These are phyloP conservation scores for Sarcodon aspratus DNA, from an alignment of 768 basidiomycete species.

Conservation along the genomic window DNA sequence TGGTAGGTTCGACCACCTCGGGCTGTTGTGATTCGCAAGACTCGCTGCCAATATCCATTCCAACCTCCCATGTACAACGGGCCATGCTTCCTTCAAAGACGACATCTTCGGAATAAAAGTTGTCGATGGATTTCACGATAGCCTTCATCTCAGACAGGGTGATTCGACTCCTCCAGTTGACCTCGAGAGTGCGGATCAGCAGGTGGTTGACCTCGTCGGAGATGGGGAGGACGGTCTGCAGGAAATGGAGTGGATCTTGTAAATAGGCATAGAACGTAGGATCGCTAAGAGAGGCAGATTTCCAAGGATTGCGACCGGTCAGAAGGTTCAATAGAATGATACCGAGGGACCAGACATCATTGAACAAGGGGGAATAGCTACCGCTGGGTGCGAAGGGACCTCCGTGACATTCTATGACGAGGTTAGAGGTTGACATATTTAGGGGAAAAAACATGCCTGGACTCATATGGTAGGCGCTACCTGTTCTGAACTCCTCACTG, in stretches of 20 bases:
- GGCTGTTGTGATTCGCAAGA: background rate
- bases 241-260: slow-evolving; percentile 63
- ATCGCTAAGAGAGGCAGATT: slow-evolving; percentile 72
- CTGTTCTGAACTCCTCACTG: slow-evolving; percentile 86
- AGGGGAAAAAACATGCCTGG: slow-evolving; percentile 48
- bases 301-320: slow-evolving; percentile 95
- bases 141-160: slow-evolving; percentile 36
- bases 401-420: slow-evolving; percentile 71
- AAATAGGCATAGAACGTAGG: slow-evolving; percentile 86
- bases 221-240: slow-evolving; percentile 41
- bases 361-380: slow-evolving; percentile 75
- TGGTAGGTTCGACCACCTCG: background rate
- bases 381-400: slow-evolving; percentile 50
- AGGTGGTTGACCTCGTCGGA: slow-evolving; percentile 23
- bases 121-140: slow-evolving; percentile 42
- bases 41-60: slow-evolving; percentile 52
- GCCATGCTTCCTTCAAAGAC: slow-evolving; percentile 78
- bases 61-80: slow-evolving; percentile 67
- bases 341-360: slow-evolving; percentile 95
- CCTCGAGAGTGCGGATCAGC: slow-evolving; percentile 19
- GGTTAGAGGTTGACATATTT: background rate
- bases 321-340: slow-evolving; percentile 94
- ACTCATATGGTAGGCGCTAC: slow-evolving; percentile 98
- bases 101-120: slow-evolving; percentile 65
- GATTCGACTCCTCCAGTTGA: slow-evolving; percentile 23